A percentile compares a stretch with the other conserved stretches of the same genome.
These are phyloP conservation scores for Beauveria scarabaeidicola DNA, from an alignment of 2,329 filamentous ascomycete genomes.

Conservation along the genomic window DNA sequence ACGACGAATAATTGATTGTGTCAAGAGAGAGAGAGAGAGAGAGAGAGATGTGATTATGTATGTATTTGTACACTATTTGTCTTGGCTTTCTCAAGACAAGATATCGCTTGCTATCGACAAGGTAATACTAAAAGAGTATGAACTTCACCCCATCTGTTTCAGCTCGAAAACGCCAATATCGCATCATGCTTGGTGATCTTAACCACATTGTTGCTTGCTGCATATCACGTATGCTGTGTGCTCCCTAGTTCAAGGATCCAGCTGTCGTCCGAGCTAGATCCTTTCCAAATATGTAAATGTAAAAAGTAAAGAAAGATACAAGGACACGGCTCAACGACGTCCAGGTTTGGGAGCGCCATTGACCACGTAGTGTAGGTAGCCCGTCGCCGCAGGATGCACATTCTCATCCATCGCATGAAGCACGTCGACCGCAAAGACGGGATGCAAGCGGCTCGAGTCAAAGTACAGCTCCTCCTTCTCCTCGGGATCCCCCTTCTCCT, in stretches of 20 bases:
- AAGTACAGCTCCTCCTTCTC: constrained; percentile 4
- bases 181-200: constrained; percentile 1
- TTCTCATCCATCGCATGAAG: neutral
- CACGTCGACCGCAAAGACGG: constrained; percentile 7
- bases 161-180: neutral
- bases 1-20: too few species aligned
- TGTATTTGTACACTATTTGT: too few species aligned
- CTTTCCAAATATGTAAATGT: neutral
- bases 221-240: neutral
- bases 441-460: constrained; percentile 1
- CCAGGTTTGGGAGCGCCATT: constrained; percentile 9
- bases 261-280: neutral
- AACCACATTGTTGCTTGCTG: neutral
- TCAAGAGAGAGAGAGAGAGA: too few species aligned
- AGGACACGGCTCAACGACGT: neutral
- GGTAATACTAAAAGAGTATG: too few species aligned
- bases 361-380: constrained; percentile 6
- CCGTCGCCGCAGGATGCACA: constrained; percentile 7
- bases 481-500: neutral
- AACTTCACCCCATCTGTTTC: too few species aligned
- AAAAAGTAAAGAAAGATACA: neutral
- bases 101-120: too few species aligned
- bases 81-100: too few species aligned
- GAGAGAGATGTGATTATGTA: too few species aligned
- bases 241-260: neutral